Evolutionary conservation across 257 asterid genomes (phyloP).

Genomic region (Solanum virginianum): DNA sequence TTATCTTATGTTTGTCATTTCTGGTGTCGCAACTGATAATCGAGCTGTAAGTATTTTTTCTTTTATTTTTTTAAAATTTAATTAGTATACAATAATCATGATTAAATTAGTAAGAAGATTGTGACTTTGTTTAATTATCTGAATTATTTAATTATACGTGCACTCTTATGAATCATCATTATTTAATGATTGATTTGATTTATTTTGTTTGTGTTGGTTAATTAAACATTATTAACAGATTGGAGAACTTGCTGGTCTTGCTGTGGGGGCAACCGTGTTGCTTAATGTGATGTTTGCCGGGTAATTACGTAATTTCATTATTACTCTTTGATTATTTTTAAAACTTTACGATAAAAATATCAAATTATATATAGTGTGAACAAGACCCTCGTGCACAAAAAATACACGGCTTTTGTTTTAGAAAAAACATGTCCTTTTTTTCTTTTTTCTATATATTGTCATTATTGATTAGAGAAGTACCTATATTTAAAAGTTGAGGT

Average conservation of each 20-base stretch:
- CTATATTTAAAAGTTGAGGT: too few species aligned
- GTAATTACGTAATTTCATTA: neutral
- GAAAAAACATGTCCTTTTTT: neutral
- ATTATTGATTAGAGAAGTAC: neutral
- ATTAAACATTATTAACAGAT: slow-evolving; percentile 8
- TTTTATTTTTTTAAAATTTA: too few species aligned
- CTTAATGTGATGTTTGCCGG: slow-evolving; percentile 61
- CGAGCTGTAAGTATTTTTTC: slow-evolving; percentile 14
- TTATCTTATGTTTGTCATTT: slow-evolving; percentile 25
- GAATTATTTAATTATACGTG: neutral
- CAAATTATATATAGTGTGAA: neutral
- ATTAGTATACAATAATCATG: neutral
- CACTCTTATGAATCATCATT: neutral
- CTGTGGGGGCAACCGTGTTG: slow-evolving; percentile 62
- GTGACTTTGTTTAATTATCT: neutral
- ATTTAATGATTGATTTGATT: neutral
- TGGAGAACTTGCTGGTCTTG: slow-evolving; percentile 73
- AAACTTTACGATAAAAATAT: neutral
- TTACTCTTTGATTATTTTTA: neutral
- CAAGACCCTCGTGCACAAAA: neutral
- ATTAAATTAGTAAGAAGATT: neutral
- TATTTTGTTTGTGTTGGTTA: neutral
- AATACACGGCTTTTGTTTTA: neutral
- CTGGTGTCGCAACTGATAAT: slow-evolving; percentile 20
- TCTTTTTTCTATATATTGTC: neutral